phyloP scores from a whole-genome alignment of 495 filamentous ascomycete genomes.

The Schizothecium vesticola region DNA sequence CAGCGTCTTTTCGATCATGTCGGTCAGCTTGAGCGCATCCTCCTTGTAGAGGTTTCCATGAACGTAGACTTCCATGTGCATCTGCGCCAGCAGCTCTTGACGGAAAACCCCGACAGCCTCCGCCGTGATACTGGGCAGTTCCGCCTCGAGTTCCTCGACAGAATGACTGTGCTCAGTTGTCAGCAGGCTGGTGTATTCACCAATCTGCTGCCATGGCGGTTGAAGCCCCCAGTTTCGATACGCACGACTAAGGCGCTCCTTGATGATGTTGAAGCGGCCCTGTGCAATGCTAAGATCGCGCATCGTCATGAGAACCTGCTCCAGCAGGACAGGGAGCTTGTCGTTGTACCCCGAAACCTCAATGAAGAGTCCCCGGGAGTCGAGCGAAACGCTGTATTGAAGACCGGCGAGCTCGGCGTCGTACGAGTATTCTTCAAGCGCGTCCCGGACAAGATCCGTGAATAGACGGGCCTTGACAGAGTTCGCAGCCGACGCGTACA shows the following conservation, averaged over 20 bases:
- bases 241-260: slow-evolving; percentile 70
- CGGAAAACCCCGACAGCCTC: slow-evolving; percentile 73
- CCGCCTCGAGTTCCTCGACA: slow-evolving; percentile 74
- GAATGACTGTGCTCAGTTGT: slow-evolving; percentile 70
- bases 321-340: slow-evolving; percentile 84
- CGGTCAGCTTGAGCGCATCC: slow-evolving; percentile 81
- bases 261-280: slow-evolving; percentile 86
- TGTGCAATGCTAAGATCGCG: slow-evolving; percentile 74
- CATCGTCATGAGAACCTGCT: slow-evolving; percentile 86
- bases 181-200: slow-evolving; percentile 78
- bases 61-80: slow-evolving; percentile 80
- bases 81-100: slow-evolving; percentile 72
- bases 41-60: slow-evolving; percentile 97
- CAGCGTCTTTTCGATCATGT: slow-evolving; percentile 74
- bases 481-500: slow-evolving; percentile 70
- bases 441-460: slow-evolving; percentile 82
- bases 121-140: slow-evolving; percentile 65
- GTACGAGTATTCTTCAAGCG: slow-evolving; percentile 90
- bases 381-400: slow-evolving; percentile 69
- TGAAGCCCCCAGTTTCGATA: slow-evolving; percentile 83
- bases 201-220: slow-evolving; percentile 84
- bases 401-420: slow-evolving; percentile 92
- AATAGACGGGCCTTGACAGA: slow-evolving; percentile 74
- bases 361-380: slow-evolving; percentile 68
- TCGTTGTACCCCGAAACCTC: slow-evolving; percentile 90